phyloP scores from a whole-genome alignment of 2,329 filamentous ascomycete genomes.

The Trichoderma cornu-damae region DNA sequence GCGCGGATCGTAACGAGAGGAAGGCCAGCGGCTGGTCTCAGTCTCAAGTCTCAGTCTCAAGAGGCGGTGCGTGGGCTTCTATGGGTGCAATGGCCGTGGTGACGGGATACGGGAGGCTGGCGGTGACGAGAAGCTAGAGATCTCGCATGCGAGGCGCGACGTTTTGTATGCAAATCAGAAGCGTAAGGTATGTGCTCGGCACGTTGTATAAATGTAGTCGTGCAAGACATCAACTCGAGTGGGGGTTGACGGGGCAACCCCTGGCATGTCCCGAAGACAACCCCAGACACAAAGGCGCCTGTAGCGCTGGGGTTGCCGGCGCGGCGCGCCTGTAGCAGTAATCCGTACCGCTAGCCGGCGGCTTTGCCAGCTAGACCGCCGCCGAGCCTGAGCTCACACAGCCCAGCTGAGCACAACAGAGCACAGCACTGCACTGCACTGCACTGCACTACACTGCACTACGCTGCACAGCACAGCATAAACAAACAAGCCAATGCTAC shows the following conservation, averaged over 20 bases:
- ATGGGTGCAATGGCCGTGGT: slow-evolving; percentile 1
- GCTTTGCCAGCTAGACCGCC: slow-evolving; percentile 7
- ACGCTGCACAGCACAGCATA: not conserved
- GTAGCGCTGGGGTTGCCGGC: not conserved
- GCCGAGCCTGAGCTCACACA: slow-evolving; percentile 7
- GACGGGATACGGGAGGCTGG: not conserved
- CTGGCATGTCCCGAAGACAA: slow-evolving; percentile 17
- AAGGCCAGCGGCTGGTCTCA: not conserved
- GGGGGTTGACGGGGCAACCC: slow-evolving; percentile 26
- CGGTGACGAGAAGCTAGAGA: slow-evolving; percentile 16
- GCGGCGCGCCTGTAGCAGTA: slow-evolving; percentile 5
- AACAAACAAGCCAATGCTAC: not conserved
- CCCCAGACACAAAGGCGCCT: not conserved
- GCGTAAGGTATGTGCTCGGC: not conserved
- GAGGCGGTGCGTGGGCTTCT: not conserved
- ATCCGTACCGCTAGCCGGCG: slow-evolving; percentile 5
- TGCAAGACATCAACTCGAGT: slow-evolving; percentile 6
- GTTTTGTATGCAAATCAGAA: slow-evolving; percentile 20
- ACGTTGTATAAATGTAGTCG: not conserved
- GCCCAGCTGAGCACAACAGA: too few species aligned
- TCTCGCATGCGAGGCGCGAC: slow-evolving; percentile 15
- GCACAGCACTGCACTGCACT: too few species aligned
- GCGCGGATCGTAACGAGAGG: slow-evolving; percentile 3
- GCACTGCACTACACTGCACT: too few species aligned
- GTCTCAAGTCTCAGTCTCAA: too few species aligned